Percentiles rank a stretch among this genome's conserved stretches.
Evolutionary conservation across 305 asterid genomes (phyloP).

Genomic region (Solanum hybrid): DNA sequence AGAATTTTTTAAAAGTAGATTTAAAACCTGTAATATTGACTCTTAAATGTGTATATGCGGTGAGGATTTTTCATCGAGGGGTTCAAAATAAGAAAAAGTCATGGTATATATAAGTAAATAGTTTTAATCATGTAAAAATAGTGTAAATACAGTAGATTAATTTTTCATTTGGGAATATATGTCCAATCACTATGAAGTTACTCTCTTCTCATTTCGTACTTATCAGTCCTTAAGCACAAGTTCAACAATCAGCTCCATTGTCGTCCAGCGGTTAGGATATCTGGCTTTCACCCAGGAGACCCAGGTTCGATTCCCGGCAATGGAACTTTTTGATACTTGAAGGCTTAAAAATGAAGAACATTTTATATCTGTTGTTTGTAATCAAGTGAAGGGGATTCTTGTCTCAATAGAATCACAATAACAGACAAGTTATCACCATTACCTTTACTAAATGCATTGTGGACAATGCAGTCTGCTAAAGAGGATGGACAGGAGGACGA

Average conservation of each 20-base stretch:
- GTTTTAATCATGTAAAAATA: neutral
- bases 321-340: neutral
- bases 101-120: too few species aligned
- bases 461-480: conserved; percentile 36
- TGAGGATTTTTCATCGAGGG: neutral
- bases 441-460: conserved; percentile 40
- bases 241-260: neutral
- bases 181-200: neutral
- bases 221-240: rapidly evolving
- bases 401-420: conserved; percentile 28
- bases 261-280: conserved; percentile 2
- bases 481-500: conserved; percentile 17
- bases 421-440: conserved; percentile 67
- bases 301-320: neutral
- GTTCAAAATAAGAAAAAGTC: neutral
- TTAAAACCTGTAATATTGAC: too few species aligned
- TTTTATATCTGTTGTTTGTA: neutral
- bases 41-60: too few species aligned
- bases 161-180: neutral
- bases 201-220: neutral
- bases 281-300: conserved; percentile 1
- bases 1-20: too few species aligned
- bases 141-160: neutral
- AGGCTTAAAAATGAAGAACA: neutral
- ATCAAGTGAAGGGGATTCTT: neutral